Conservation (phyloP, 2,329 filamentous ascomycete genomes). For the Pseudopithomyces maydicus region DNA sequence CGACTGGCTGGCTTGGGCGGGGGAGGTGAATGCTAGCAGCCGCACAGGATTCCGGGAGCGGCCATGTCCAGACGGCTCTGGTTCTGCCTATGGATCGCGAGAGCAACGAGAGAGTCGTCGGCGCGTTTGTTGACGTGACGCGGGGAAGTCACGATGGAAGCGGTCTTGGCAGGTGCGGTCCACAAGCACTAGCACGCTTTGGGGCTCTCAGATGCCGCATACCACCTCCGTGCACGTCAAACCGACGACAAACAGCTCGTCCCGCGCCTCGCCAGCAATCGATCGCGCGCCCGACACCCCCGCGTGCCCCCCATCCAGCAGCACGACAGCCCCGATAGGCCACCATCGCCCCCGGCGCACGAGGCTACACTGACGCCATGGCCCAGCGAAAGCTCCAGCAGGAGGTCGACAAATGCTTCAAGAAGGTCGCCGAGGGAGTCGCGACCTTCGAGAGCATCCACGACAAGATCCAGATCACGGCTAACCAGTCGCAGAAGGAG, state of each 20-base stretch:
- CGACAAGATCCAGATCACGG: conserved; percentile 94
- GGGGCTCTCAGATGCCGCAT: conserved; percentile 28
- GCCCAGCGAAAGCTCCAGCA: conserved; percentile 94
- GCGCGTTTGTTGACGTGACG: conserved; percentile 2
- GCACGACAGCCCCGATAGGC: conserved; percentile 16
- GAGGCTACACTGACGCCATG: conserved; percentile 65
- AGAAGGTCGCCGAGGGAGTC: conserved; percentile 94
- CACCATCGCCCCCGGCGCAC: conserved; percentile 27
- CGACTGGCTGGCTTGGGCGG: not conserved
- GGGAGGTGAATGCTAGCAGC: conserved; percentile 1
- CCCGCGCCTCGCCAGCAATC: conserved; percentile 19
- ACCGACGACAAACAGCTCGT: conserved; percentile 23
- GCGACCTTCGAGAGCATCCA: conserved; percentile 92
- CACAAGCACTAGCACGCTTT: conserved; percentile 27
- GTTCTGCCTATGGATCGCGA: too few species aligned
- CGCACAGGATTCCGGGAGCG: not conserved
- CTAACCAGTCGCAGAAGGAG: conserved; percentile 93
- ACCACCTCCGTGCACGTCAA: conserved; percentile 32
- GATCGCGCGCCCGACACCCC: conserved; percentile 21
- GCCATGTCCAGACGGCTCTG: not conserved
- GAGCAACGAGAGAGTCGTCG: not conserved
- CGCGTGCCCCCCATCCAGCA: conserved; percentile 15
- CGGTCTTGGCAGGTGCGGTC: conserved; percentile 2
- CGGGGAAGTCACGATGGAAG: conserved; percentile 10
- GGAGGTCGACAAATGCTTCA: conserved; percentile 99